Base-by-base conservation (phyloP, 1,139 yeast species). In the Kazachstania sp. region DNA sequence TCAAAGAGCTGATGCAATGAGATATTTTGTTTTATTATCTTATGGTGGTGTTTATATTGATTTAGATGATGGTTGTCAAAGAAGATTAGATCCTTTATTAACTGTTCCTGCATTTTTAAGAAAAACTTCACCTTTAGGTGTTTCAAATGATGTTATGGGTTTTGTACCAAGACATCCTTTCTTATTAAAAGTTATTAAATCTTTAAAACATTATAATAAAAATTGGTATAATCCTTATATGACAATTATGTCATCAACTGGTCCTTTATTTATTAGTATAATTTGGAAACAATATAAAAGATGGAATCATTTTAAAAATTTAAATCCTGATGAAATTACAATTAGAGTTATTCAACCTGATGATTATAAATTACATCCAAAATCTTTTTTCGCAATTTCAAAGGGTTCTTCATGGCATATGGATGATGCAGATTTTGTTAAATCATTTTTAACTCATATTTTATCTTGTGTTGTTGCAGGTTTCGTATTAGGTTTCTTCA, bases 181-280 rank as follows among this genome's bases (percentile, higher is more conserved):
- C 68, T 86, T 86, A 69, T 64, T 74, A 46, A 82, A 82, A 62
- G 86, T 77, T 20, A 75, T 86, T 56, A 82, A 81, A 53, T 76
- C 76, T 46, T 71, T 88, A 52, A 67, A 79, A 52, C 72, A 67
- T 45, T 87, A 84, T 66, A 75, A 83, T 57, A 71, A 74, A 51
- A 83, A 83, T 63, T 85, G 92, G 86, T 66, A 81, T 41, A 79
- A 86, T 30, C 95, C 97, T n/a, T 88, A 88, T 67, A 72, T 88
- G 53, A 88, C 97, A 38, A 87, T 88, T 64, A 88, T 88, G 97
- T 85, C 79, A 60, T 82, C 95, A n/a, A 90, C 97, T 0, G 97
- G 97, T 5, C 97, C 97, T 0, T 69, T 90, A 50, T 87, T 86
- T 61, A 72, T 90, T 44, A 83, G 94, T 18, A 90, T 86, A 39